These are phyloP conservation scores for Austroboletus rostrupii DNA, from an alignment of 1,284 basidiomycete genomes.

Conservation along the genomic window DNA sequence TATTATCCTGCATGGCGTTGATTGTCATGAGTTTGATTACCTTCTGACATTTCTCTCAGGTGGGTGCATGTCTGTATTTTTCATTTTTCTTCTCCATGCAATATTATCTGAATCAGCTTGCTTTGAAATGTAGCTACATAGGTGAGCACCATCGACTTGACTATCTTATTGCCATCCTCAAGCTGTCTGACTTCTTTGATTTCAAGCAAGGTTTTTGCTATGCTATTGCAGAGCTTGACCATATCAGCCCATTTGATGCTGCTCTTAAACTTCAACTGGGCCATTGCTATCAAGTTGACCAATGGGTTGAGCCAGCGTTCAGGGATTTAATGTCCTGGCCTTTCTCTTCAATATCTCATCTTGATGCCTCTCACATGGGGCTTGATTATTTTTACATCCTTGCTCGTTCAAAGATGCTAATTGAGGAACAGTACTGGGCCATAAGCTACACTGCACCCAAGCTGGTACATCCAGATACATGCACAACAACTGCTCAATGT, in stretches of 20 bases:
- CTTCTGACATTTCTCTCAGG: constrained; percentile 6
- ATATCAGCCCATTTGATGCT: not conserved
- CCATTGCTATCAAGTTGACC: constrained; percentile 4
- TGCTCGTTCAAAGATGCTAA: not conserved
- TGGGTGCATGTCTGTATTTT: not conserved
- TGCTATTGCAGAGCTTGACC: constrained; percentile 1
- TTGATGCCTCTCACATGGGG: constrained; percentile 2
- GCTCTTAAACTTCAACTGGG: constrained; percentile 7
- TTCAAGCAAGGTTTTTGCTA: constrained; percentile 1
- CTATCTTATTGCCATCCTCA: constrained; percentile 4
- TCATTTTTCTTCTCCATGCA: not conserved
- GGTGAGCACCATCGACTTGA: not conserved
- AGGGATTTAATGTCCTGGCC: constrained; percentile 1
- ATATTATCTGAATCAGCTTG: not conserved
- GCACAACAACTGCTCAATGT: not conserved
- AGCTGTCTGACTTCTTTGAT: constrained; percentile 5
- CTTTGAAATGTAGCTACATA: constrained; percentile 2
- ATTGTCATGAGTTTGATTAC: constrained; percentile 8
- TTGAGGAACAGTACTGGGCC: constrained; percentile 1
- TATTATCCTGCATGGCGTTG: constrained; percentile 3
- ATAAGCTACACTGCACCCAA: constrained; percentile 4
- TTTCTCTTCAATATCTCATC: not conserved
- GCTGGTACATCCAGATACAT: not conserved
- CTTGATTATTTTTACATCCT: constrained; percentile 3
- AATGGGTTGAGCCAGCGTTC: constrained; percentile 10